Evolutionary conservation across 345 rosid species (phyloP).

Genomic region (Odontarrhena argentea): DNA sequence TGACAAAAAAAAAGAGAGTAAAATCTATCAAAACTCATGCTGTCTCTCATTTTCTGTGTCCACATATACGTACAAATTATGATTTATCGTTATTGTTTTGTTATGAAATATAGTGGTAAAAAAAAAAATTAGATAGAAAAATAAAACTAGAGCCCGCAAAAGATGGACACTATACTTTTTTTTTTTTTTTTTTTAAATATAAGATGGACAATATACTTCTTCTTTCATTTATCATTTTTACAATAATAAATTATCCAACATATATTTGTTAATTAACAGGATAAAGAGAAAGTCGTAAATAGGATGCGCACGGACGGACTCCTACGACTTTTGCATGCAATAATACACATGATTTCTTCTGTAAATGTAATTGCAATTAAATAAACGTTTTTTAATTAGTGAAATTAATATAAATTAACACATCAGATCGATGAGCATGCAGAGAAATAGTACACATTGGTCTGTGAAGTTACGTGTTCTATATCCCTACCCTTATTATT

Average conservation of each 20-base stretch:
- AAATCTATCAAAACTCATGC: too few species aligned
- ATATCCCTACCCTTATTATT: conserved; percentile 34
- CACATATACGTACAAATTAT: too few species aligned
- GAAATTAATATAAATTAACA: not conserved
- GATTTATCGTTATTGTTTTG: too few species aligned
- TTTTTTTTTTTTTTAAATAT: too few species aligned
- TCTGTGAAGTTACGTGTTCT: conserved; percentile 11
- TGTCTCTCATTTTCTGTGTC: too few species aligned
- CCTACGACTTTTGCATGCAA: conserved; percentile 20
- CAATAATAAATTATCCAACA: not conserved
- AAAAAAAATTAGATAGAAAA: too few species aligned
- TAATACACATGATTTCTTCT: not conserved
- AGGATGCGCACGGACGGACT: conserved; percentile 19
- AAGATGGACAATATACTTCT: too few species aligned
- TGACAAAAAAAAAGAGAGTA: too few species aligned
- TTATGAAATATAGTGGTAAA: too few species aligned
- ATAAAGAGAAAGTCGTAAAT: conserved; percentile 19
- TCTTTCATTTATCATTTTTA: too few species aligned
- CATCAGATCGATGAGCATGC: conserved; percentile 26
- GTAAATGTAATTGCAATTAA: conserved; percentile 15
- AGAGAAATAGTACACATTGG: not conserved
- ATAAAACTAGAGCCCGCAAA: too few species aligned
- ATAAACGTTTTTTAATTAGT: conserved; percentile 23
- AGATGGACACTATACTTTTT: too few species aligned
- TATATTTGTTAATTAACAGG: not conserved